Evolutionary conservation across 2,329 filamentous ascomycete species (phyloP).

Genomic region (Purpureocillium takamizusanense): DNA sequence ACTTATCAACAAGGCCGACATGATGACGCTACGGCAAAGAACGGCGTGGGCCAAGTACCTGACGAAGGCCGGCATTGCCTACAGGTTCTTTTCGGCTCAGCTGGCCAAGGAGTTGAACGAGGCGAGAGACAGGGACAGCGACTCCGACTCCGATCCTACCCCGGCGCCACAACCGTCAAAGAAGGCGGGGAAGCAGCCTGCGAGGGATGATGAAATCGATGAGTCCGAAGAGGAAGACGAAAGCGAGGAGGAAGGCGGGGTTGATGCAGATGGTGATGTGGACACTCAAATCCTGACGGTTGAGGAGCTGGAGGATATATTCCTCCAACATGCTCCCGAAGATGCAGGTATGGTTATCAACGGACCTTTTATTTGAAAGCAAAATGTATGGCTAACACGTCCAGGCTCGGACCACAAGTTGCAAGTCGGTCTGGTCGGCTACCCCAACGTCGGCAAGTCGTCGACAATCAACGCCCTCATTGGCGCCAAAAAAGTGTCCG

Average conservation of each 20-base stretch:
- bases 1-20: conserved; percentile 97
- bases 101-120: conserved; percentile 87
- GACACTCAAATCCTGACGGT: conserved; percentile 80
- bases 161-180: conserved; percentile 8
- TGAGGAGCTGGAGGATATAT: conserved; percentile 83
- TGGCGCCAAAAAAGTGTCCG: conserved; percentile 95
- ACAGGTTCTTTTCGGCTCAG: conserved; percentile 92
- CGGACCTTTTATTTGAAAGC: neutral
- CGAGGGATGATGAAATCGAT: conserved; percentile 9
- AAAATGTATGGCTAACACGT: neutral
- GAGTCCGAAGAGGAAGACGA: conserved; percentile 8
- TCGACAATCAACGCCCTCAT: conserved; percentile 99
- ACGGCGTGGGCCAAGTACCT: conserved; percentile 82
- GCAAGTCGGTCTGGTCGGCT: conserved; percentile 88
- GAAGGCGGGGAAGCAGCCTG: conserved; percentile 19
- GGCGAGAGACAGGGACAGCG: conserved; percentile 48
- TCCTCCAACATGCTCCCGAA: conserved; percentile 61
- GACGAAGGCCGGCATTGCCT: conserved; percentile 69
- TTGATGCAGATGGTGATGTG: conserved; percentile 16
- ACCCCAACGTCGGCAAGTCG: conserved; percentile 98
- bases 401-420: conserved; percentile 54
- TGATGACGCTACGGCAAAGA: conserved; percentile 87
- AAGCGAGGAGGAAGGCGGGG: conserved; percentile 27
- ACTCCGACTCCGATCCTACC: conserved; percentile 26
- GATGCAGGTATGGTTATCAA: conserved; percentile 33